Evolutionary conservation across 768 basidiomycete genomes (phyloP).

Genomic region (Tylopilus subfusipes): DNA sequence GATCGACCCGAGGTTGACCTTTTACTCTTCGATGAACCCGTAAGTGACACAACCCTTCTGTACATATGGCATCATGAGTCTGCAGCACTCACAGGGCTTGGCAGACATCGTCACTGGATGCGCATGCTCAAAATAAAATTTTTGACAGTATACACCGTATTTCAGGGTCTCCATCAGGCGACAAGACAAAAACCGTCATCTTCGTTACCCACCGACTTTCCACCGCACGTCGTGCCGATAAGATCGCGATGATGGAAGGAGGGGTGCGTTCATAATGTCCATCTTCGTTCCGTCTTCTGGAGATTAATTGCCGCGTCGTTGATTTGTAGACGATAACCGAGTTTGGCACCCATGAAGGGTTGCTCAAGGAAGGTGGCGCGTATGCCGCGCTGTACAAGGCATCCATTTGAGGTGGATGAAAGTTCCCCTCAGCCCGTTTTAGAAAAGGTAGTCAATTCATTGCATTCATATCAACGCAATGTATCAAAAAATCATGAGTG

Average conservation of each 20-base stretch:
- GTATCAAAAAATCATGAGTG: slow-evolving; percentile 23
- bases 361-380: slow-evolving; percentile 54
- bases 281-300: slow-evolving; percentile 4
- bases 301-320: slow-evolving; percentile 22
- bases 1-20: slow-evolving; percentile 72
- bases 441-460: slow-evolving; percentile 10
- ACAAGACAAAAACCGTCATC: slow-evolving; percentile 66
- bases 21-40: slow-evolving; percentile 82
- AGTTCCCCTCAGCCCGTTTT: not conserved
- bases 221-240: slow-evolving; percentile 79
- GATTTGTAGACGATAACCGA: slow-evolving; percentile 61
- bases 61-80: slow-evolving; percentile 3
- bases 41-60: slow-evolving; percentile 33
- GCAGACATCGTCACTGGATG: slow-evolving; percentile 77
- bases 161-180: slow-evolving; percentile 53
- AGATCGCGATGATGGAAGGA: slow-evolving; percentile 82
- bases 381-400: slow-evolving; percentile 71
- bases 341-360: slow-evolving; percentile 70
- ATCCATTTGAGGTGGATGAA: slow-evolving; percentile 46
- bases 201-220: slow-evolving; percentile 83
- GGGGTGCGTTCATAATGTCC: slow-evolving; percentile 43
- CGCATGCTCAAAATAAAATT: slow-evolving; percentile 74
- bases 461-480: slow-evolving; percentile 20
- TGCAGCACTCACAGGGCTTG: not conserved
- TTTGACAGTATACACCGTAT: slow-evolving; percentile 72